Evolutionary conservation across 192 early-diverging fungal species (phyloP).

Genomic region (Oehlia diaphana): DNA sequence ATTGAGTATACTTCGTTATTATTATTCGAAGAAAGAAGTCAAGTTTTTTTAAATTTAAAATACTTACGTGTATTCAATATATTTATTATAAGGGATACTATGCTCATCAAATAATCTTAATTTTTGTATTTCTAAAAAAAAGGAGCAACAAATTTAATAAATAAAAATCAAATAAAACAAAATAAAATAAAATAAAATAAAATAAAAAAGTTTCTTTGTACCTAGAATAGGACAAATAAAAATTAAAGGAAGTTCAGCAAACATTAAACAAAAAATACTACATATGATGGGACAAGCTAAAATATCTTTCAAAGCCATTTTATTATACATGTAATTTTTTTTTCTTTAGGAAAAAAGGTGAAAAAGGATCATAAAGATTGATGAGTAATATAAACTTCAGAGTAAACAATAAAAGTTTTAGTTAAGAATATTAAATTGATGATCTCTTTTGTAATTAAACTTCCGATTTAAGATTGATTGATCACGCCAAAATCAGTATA

Average conservation of each 20-base stretch:
- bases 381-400: background rate
- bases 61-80: background rate
- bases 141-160: background rate
- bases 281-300: background rate
- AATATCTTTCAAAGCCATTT: background rate
- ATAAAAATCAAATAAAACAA: background rate
- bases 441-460: no score
- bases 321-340: background rate
- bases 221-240: background rate
- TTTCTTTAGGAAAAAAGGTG: background rate
- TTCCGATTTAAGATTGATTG: no score
- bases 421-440: no score
- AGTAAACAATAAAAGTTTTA: no score
- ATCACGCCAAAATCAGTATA: no score
- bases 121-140: background rate
- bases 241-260: background rate
- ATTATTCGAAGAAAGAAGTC: no score
- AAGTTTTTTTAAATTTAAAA: no score
- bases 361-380: background rate
- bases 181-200: background rate
- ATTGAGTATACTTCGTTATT: no score
- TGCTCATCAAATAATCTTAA: background rate
- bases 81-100: background rate
- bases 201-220: background rate
- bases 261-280: background rate